A percentile compares a stretch with the other conserved stretches of the same genome.
Evolutionary conservation across 2,329 filamentous ascomycete species (phyloP).

Genomic region (Calonectria pseudoreteaudii): DNA sequence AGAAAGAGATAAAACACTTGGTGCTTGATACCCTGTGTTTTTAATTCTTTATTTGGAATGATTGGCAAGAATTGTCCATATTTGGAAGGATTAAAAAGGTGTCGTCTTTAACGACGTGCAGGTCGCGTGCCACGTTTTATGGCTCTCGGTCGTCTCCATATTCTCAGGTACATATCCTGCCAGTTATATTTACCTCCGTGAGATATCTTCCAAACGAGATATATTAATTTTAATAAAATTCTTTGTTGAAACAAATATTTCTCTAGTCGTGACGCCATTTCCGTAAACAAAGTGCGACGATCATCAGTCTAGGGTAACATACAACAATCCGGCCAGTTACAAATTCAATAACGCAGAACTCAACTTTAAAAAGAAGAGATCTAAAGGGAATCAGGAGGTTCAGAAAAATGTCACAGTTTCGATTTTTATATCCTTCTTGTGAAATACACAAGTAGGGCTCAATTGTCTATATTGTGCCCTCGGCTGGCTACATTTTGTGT

Average conservation of each 20-base stretch:
- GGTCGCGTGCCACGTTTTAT: background rate
- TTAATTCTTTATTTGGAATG: background rate
- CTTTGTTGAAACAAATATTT: background rate
- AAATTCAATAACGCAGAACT: background rate
- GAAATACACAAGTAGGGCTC: background rate
- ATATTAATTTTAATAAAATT: background rate
- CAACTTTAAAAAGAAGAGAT: background rate
- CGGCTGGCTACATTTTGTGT: background rate
- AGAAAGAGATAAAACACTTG: background rate
- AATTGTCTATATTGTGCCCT: background rate
- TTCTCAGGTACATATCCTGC: background rate
- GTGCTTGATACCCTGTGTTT: background rate
- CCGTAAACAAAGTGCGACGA: background rate
- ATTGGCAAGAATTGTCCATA: too few species aligned
- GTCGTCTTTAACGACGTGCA: background rate
- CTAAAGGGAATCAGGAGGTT: background rate
- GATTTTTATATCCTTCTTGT: background rate
- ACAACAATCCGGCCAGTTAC: background rate
- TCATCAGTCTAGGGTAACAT: background rate
- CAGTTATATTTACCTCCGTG: background rate
- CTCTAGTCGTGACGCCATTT: background rate
- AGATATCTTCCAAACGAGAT: background rate
- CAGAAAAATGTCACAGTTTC: background rate
- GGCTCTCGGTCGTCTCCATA: background rate
- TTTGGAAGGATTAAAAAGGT: background rate